A percentile compares a stretch with the other conserved stretches of the same genome.
phyloP scores from a whole-genome alignment of 2,329 filamentous ascomycete genomes.

The Blastomyces parvus region DNA sequence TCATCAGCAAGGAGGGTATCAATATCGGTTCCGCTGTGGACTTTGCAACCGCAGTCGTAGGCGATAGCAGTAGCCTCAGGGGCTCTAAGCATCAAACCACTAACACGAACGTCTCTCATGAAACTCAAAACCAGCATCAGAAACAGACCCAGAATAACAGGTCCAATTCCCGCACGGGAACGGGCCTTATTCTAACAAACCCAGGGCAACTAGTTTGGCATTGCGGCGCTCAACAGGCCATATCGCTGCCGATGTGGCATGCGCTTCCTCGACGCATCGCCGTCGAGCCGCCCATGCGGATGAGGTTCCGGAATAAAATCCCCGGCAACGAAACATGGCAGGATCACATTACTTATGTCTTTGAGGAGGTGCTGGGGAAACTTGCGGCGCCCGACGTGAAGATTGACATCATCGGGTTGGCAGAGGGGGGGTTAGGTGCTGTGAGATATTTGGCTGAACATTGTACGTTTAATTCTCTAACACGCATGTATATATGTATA shows the following conservation, averaged over 20 bases:
- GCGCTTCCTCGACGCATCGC: slow-evolving; percentile 53
- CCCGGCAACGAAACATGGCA: slow-evolving; percentile 47
- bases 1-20: slow-evolving; percentile 56
- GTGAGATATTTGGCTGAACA: slow-evolving; percentile 50
- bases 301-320: slow-evolving; percentile 52
- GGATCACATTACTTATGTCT: slow-evolving; percentile 58
- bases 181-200: slow-evolving; percentile 67
- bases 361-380: slow-evolving; percentile 51
- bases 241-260: slow-evolving; percentile 51
- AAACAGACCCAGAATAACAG: slow-evolving; percentile 7
- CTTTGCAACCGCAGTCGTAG: slow-evolving; percentile 45
- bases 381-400: slow-evolving; percentile 43
- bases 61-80: slow-evolving; percentile 24
- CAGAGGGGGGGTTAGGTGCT: slow-evolving; percentile 53
- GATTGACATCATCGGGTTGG: slow-evolving; percentile 62
- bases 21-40: slow-evolving; percentile 60
- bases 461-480: slow-evolving; percentile 32
- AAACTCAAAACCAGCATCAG: slow-evolving; percentile 4
- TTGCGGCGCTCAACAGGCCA: slow-evolving; percentile 49
- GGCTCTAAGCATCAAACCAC: slow-evolving; percentile 20
- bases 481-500: background rate
- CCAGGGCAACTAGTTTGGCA: slow-evolving; percentile 70
- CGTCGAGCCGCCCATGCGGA: slow-evolving; percentile 47
- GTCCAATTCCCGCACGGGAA: background rate
- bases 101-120: background rate